Conservation (phyloP, 805 yeast species). For the Kodamaea lidongshanica region DNA sequence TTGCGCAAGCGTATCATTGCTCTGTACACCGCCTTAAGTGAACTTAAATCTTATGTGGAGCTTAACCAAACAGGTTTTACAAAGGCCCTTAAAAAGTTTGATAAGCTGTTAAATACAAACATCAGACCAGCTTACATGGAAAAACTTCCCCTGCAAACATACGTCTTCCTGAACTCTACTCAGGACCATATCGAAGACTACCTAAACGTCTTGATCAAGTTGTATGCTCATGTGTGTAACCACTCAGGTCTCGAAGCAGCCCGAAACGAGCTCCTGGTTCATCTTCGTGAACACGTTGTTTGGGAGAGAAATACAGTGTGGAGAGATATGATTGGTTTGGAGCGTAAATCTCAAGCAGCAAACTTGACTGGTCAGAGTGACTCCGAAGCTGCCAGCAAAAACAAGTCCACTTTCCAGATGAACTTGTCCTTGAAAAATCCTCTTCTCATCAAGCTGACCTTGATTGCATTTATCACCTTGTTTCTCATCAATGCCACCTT, state of each 20-base stretch:
- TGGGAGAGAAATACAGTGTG: constrained; percentile 54
- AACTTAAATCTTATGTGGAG: constrained; percentile 46
- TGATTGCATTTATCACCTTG: constrained; percentile 46
- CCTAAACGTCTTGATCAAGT: constrained; percentile 27
- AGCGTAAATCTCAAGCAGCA: constrained; percentile 33
- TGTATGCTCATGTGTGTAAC: constrained; percentile 34
- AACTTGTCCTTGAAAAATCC: constrained; percentile 30
- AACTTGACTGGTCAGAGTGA: too few species aligned
- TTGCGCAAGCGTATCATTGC: constrained; percentile 43
- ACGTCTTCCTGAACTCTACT: constrained; percentile 34
- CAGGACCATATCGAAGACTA: constrained; percentile 25
- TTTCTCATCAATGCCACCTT: constrained; percentile 20
- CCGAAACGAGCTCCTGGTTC: constrained; percentile 50
- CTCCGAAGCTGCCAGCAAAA: constrained; percentile 6
- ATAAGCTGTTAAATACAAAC: constrained; percentile 41
- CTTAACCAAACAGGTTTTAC: constrained; percentile 49
- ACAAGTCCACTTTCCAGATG: constrained; percentile 6
- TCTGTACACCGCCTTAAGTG: constrained; percentile 40
- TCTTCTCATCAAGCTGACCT: constrained; percentile 35
- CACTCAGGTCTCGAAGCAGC: constrained; percentile 39
- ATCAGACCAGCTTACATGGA: constrained; percentile 39
- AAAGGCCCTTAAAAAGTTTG: constrained; percentile 49
- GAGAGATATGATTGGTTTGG: constrained; percentile 51
- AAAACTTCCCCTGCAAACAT: constrained; percentile 39
- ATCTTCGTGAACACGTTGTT: constrained; percentile 48